Evolutionary conservation across 1,284 basidiomycete genomes (phyloP), one percentile per base, ranked within the genome.

Genomic region (Porogramme epimiltina): DNA sequence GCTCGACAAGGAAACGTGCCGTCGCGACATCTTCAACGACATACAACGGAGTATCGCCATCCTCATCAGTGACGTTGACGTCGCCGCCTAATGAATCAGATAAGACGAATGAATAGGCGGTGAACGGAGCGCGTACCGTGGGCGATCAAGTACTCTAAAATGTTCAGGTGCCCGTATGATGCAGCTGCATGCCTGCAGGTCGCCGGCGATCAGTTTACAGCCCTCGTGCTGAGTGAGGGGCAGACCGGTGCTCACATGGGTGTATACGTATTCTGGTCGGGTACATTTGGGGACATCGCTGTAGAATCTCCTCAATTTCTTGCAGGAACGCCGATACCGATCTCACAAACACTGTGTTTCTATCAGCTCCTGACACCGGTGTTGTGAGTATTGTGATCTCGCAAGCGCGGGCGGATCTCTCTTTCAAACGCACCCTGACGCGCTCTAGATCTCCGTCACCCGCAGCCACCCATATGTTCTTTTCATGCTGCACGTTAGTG

Each of bases 111-210:
- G 51, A 45, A 23, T 33, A 48, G 26, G 19, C 11, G 20, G 16
- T 22, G 52, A 55, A 39, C 22, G 9, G 49, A 47, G 51, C 45
- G 49, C 51, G 38, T 48, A 85, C 87, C 93, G 62, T 78, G 78
- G 15, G 82, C 78, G 54, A 94, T 75, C 49, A 97, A 82, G 73
- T 92, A 95, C 24, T 83, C 79, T 20, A 97, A 75, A 40, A 95
- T 71, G 36, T 87, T 72, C 16, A 89, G 65, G 46, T 94, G 93
- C 10, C 84, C 90, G 68, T 95, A 97, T 0, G 93, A 96, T 0
- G 93, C 93, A 6, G 94, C 93, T n/a, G 94, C 95, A 71, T 97
- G 94, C 85, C 88, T 89, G 23, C 22, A n/a, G n/a, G n/a, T n/a
- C n/a, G n/a, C n/a, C 5, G 18, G n/a, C 28, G 42, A 20, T 8